phyloP scores from a whole-genome alignment of 805 yeast genomes.

The Myxozyma kluyveri region DNA sequence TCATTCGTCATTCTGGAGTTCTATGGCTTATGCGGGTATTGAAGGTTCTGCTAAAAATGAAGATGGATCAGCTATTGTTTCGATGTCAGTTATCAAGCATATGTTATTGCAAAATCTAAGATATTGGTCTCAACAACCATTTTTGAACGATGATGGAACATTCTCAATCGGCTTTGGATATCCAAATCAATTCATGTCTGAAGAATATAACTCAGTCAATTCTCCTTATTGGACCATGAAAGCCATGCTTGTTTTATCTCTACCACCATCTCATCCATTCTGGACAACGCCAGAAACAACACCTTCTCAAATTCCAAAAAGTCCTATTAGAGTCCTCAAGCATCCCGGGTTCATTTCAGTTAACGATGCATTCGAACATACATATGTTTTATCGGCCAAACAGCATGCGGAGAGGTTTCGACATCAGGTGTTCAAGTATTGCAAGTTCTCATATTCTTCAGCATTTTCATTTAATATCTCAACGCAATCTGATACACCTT shows the following conservation, averaged over 20 bases:
- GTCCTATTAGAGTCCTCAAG: not conserved
- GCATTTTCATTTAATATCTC: conserved; percentile 32
- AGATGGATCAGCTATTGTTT: conserved; percentile 28
- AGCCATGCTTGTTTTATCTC: conserved; percentile 28
- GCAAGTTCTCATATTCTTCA: conserved; percentile 34
- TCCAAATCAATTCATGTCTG: conserved; percentile 33
- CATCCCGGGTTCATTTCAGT: conserved; percentile 12
- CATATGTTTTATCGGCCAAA: conserved; percentile 10
- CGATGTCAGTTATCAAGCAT: conserved; percentile 32
- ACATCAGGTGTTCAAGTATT: conserved; percentile 31
- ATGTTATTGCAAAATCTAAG: conserved; percentile 30
- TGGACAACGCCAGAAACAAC: conserved; percentile 29
- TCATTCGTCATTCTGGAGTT: conserved; percentile 33
- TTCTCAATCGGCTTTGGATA: conserved; percentile 32
- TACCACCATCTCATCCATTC: conserved; percentile 29
- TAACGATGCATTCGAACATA: conserved; percentile 11
- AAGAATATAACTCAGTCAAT: conserved; percentile 31
- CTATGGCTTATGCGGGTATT: conserved; percentile 28
- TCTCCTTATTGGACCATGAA: conserved; percentile 36
- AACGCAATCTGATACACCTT: conserved; percentile 10
- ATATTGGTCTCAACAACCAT: conserved; percentile 34
- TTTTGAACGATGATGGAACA: conserved; percentile 29
- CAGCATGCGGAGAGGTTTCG: conserved; percentile 23
- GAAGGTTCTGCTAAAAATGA: conserved; percentile 16
- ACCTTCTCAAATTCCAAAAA: not conserved